Conservation (phyloP, 371 early-diverging fungal species). For the Mortierella sp. region DNA sequence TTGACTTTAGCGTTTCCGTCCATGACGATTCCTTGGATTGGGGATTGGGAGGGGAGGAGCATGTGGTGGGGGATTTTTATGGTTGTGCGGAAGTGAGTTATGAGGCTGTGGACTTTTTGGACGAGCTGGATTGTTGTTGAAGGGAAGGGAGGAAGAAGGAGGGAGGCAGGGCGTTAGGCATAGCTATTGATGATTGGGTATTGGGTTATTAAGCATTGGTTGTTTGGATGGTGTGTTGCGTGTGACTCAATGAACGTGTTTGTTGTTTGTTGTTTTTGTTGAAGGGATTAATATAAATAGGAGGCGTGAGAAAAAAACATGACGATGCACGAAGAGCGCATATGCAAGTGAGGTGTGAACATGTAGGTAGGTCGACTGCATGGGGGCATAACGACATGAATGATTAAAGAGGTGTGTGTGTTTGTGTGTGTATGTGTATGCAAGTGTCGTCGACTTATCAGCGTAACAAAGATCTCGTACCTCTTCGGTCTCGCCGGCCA, state of each 20-base stretch:
- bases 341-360: neutral
- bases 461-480: constrained; percentile 46
- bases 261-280: no score
- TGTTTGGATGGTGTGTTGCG: neutral
- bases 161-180: neutral
- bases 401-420: neutral
- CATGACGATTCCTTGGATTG: constrained; percentile 84
- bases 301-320: neutral
- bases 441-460: no score
- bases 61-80: constrained; percentile 64
- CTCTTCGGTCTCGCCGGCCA: constrained; percentile 63
- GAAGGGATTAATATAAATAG: neutral
- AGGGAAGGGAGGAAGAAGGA: neutral
- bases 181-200: no score
- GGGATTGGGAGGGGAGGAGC: constrained; percentile 72
- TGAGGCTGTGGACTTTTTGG: constrained; percentile 62
- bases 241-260: neutral
- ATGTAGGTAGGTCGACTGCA: neutral
- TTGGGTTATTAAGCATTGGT: neutral
- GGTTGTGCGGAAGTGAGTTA: constrained; percentile 61
- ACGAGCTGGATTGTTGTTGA: constrained; percentile 59
- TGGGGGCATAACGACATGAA: neutral
- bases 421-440: neutral
- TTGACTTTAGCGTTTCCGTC: constrained; percentile 77
- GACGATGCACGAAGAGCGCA: neutral